These are phyloP conservation scores for Russula sp. DNA, from an alignment of 768 basidiomycete species.

Conservation along the genomic window DNA sequence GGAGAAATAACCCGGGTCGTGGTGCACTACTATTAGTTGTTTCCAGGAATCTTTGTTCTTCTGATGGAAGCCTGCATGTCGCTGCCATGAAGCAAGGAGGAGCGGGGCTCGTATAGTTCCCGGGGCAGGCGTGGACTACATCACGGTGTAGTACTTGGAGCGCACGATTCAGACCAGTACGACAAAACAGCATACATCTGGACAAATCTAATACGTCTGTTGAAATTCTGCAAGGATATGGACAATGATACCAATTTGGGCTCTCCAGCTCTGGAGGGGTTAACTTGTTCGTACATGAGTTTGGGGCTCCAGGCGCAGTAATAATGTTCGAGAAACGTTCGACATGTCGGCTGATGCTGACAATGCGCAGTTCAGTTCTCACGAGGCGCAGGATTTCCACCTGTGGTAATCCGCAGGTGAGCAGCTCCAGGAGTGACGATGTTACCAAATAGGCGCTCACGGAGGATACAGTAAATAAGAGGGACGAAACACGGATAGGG, in stretches of 20 bases:
- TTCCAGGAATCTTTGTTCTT: neutral
- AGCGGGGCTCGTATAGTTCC: neutral
- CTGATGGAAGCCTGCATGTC: slow-evolving; percentile 2
- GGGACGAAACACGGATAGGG: neutral
- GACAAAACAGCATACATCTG: neutral
- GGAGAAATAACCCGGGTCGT: too few species aligned
- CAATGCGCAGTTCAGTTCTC: too few species aligned
- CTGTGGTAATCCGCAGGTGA: too few species aligned
- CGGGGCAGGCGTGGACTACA: neutral
- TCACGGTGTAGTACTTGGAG: neutral
- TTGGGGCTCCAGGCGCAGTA: too few species aligned
- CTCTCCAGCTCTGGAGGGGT: too few species aligned
- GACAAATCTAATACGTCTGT: neutral
- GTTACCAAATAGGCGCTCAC: too few species aligned
- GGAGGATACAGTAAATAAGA: too few species aligned
- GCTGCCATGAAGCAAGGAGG: neutral
- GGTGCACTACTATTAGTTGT: neutral
- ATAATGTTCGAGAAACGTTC: too few species aligned
- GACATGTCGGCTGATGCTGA: too few species aligned
- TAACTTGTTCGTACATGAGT: too few species aligned
- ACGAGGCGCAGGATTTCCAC: too few species aligned
- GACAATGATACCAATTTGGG: neutral
- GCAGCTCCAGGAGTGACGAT: too few species aligned
- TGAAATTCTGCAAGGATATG: neutral
- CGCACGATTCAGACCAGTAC: slow-evolving; percentile 15